Base-by-base conservation (phyloP, 1,139 yeast species). In the Arxiozyma heterogenica region DNA sequence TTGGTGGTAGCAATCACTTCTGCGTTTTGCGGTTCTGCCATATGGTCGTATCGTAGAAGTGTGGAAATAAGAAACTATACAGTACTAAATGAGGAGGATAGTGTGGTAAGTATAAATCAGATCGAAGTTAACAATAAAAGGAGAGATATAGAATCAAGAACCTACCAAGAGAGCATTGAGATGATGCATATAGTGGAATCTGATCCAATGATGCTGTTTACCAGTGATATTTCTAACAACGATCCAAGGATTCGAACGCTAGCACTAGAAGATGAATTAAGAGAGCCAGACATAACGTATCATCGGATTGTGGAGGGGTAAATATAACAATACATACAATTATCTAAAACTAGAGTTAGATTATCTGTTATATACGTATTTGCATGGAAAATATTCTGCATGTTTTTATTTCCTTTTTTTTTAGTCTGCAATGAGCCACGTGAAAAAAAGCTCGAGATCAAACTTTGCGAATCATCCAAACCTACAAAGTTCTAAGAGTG, bases 1-100 rank as follows among this genome's bases (percentile, higher is more conserved):
- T 72, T 84, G 34, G 86, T 83, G 0, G 73, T 84, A 5, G 81
- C 86, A 0, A 81, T 78, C 1, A 71, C 80, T 45, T 71, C 75
- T 25, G 66, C 64, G 8, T 47, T 60, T 18, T 58, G 57, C 23
- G 58, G 64, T 41, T 62, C 61, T 9, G 44, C 63, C 38, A 54
- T 64, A 41, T 64, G 68, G 63, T 53, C 58, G 34, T 71, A 79
- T 73, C 73, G 84, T 59, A 73, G 86, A 58, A 73, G 80, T 0
- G 73, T 76, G 18, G 73, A 79, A 3, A 75, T 82, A 2, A 73
- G 79, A 61, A 73, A 72, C 54, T 64, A 62, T 51, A 64, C 61
- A 44, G 54, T 58, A 21, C 50, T 60, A 21, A 58, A 21, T 38
- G 27, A 17, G n/a, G 49, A 44, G 22, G 23, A 8, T 25, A 44